These are phyloP conservation scores for Tieghemostelium lacteum DNA, from an alignment of 78 protist species.

Conservation along the genomic window DNA sequence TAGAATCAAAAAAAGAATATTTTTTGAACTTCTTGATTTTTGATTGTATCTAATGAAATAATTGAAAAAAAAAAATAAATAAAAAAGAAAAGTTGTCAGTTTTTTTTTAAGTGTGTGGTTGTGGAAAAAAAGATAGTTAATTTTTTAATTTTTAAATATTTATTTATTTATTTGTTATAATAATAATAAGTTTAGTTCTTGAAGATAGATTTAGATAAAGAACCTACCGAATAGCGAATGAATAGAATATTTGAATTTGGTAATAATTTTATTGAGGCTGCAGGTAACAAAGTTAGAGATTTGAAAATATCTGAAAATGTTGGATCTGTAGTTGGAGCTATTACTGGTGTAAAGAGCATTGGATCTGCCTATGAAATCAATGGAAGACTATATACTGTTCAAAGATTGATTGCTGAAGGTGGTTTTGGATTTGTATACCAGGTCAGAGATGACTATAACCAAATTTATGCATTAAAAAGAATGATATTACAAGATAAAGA, in stretches of 20 bases:
- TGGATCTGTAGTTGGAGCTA: conserved; percentile 45
- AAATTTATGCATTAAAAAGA: conserved; percentile 31
- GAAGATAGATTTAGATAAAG: too few species aligned
- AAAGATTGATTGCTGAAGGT: conserved; percentile 63
- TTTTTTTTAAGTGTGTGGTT: too few species aligned
- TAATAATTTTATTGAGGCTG: conserved; percentile 52
- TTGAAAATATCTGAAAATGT: conserved; percentile 46
- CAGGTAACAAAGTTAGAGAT: conserved; percentile 13
- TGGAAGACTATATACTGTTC: conserved; percentile 34
- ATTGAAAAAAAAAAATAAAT: too few species aligned
- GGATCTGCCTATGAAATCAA: conserved; percentile 42
- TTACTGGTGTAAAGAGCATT: conserved; percentile 15
- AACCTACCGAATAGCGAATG: too few species aligned
- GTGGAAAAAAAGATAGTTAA: too few species aligned
- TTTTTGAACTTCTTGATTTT: too few species aligned
- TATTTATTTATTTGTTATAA: too few species aligned
- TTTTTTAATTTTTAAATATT: too few species aligned
- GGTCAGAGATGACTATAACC: conserved; percentile 68
- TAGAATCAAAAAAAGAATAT: too few species aligned
- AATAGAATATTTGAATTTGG: conserved; percentile 67
- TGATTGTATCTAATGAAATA: too few species aligned
- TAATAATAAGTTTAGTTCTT: too few species aligned
- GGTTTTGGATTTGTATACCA: conserved; percentile 70
- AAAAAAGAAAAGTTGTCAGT: too few species aligned
- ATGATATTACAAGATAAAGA: conserved; percentile 64